Percentiles rank a stretch among this genome's conserved stretches.
These are phyloP conservation scores for Eucalyptus camaldulensis DNA, from an alignment of 345 rosid genomes.

Conservation along the genomic window DNA sequence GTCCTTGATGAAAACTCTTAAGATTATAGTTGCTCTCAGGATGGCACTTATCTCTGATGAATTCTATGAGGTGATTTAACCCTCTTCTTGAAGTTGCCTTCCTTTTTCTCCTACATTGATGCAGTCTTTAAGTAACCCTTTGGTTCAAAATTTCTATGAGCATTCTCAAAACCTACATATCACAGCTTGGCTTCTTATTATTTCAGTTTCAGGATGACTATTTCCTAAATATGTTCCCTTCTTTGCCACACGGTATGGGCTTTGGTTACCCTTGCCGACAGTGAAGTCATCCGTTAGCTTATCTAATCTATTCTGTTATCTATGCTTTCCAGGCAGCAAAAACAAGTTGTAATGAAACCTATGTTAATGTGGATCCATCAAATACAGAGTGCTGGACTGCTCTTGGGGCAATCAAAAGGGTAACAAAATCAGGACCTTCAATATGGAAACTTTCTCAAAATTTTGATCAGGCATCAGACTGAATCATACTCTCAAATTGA, in stretches of 20 bases:
- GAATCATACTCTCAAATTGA: background rate
- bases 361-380: background rate
- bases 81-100: background rate
- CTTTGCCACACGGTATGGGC: background rate
- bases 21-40: conserved; percentile 4
- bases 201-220: background rate
- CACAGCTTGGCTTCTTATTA: background rate
- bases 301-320: background rate
- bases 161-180: background rate
- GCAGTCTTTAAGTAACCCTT: background rate
- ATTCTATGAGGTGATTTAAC: background rate
- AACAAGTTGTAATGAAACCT: conserved; percentile 6
- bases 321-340: conserved; percentile 1
- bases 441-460: background rate
- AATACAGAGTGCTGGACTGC: conserved; percentile 3
- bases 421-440: background rate
- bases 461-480: background rate
- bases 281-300: background rate
- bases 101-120: background rate
- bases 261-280: background rate
- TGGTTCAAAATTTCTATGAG: background rate
- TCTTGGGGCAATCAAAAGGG: conserved; percentile 2
- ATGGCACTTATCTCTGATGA: conserved; percentile 13
- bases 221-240: background rate
- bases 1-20: conserved; percentile 2